These are phyloP conservation scores for Chamaecrista fasciculata DNA, from an alignment of 306 rosid species.

Conservation along the genomic window DNA sequence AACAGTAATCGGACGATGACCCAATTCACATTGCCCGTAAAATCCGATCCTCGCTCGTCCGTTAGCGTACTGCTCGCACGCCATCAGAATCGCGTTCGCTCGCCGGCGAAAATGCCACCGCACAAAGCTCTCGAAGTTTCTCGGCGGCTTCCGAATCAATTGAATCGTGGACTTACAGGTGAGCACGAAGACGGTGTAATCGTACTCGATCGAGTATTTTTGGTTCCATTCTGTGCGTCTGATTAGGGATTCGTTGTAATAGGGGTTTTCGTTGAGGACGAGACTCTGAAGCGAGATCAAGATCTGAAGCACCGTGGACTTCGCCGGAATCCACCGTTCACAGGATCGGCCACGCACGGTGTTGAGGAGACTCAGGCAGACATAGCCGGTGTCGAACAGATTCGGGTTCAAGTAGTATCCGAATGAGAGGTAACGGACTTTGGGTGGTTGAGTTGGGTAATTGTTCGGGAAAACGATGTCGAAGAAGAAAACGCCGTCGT, in stretches of 20 bases:
- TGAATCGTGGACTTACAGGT: conserved; percentile 23
- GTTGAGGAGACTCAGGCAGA: conserved; percentile 61
- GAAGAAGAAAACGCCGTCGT: conserved; percentile 52
- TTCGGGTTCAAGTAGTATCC: conserved; percentile 49
- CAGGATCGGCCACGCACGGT: conserved; percentile 32
- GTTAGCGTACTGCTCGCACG: conserved; percentile 40
- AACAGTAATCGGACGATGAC: too few relatives aligned
- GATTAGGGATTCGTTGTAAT: conserved; percentile 57
- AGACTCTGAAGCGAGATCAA: conserved; percentile 58
- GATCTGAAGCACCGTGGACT: conserved; percentile 53
- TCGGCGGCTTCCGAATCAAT: conserved; percentile 35
- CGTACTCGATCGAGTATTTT: conserved; percentile 44
- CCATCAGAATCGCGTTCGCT: too few relatives aligned
- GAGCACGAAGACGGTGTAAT: conserved; percentile 24
- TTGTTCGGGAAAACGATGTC: conserved; percentile 28
- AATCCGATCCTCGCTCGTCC: conserved; percentile 38
- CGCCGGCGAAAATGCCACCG: conserved; percentile 24
- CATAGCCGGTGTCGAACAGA: conserved; percentile 26
- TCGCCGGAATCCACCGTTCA: conserved; percentile 43
- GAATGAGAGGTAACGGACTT: conserved; percentile 35
- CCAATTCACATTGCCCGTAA: too few relatives aligned
- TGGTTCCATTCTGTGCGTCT: too few relatives aligned
- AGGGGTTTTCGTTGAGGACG: conserved; percentile 55
- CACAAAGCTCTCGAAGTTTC: conserved; percentile 37
- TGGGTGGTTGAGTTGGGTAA: conserved; percentile 49